Evolutionary conservation across 768 basidiomycete species (phyloP), one percentile per base, ranked within the genome.

Genomic region (Boletus pseudopeckii): DNA sequence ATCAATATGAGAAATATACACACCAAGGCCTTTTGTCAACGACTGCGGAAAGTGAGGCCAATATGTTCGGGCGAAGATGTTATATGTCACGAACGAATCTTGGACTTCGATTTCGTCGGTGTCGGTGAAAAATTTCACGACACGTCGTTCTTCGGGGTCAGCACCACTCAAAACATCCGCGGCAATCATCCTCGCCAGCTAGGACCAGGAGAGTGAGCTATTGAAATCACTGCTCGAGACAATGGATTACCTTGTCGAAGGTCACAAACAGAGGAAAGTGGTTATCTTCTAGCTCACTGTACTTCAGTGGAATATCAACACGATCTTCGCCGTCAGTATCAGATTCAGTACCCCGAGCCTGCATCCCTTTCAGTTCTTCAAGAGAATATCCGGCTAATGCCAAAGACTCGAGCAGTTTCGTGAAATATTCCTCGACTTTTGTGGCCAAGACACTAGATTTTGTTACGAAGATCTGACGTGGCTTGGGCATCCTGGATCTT

Each of bases 251-350:
- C 48, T 75, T 72, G 60, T 88, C 80, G 50, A 82, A 85, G 0
- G 87, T 85, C 1, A 86, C 61, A 56, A 89, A 90, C 39, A 90
- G 65, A 0, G 88, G 88, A 50, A 89, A 90, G 60, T 90, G 78
- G 0, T 73, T 60, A 34, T 85, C 84, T 37, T 73, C 64, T 15
- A 90, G 71, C 10, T 77, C 74, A 46, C 83, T 85, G 55, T 78
- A 90, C 34, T 62, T 73, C 26, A 58, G 49, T 1, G 86, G 86
- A 13, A 70, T 57, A 39, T 55, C 52, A 7, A 30, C 44, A 22
- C 28, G 55, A 7, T 71, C 48, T 67, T 64, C 2, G 54, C 80
- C 59, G 0, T 63, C 56, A 3, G 7, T 20, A 24, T 84, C 78
- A 64, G 9, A 60, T 44, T 63, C 48, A 59, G 61, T 32, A 55